Evolutionary conservation across 2,329 filamentous ascomycete genomes (phyloP).

Genomic region (Dothiorella sarmentorum): DNA sequence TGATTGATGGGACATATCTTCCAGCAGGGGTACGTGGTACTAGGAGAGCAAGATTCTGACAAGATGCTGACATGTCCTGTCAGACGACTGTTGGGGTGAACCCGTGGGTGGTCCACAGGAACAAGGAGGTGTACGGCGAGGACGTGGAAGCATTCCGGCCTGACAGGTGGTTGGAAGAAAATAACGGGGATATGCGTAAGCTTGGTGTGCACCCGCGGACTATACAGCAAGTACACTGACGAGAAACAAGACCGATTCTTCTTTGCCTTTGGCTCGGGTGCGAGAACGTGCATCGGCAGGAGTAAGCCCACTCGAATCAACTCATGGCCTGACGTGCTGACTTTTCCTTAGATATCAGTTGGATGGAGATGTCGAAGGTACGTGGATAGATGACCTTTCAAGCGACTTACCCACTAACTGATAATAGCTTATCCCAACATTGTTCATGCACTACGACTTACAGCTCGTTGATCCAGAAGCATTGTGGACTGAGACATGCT

Average conservation of each 20-base stretch:
- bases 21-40: constrained; percentile 1
- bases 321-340: background rate
- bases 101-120: constrained; percentile 43
- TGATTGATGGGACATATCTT: constrained; percentile 29
- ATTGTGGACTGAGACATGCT: constrained; percentile 29
- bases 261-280: constrained; percentile 35
- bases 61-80: background rate
- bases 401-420: constrained; percentile 15
- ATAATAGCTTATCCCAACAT: constrained; percentile 32
- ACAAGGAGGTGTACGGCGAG: constrained; percentile 39
- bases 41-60: background rate
- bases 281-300: constrained; percentile 29
- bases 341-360: constrained; percentile 27
- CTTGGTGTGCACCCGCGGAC: no score
- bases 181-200: constrained; percentile 29
- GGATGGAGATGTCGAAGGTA: constrained; percentile 34
- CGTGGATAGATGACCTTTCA: no score
- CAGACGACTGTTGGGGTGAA: constrained; percentile 40
- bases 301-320: constrained; percentile 14
- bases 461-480: constrained; percentile 31
- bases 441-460: constrained; percentile 35
- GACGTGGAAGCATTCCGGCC: constrained; percentile 43
- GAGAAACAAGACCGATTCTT: constrained; percentile 27
- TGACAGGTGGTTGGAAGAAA: constrained; percentile 45
- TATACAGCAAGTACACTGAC: constrained; percentile 14